Conservation (phyloP, 805 yeast genomes). For the Kurtzmaniella fragi region DNA sequence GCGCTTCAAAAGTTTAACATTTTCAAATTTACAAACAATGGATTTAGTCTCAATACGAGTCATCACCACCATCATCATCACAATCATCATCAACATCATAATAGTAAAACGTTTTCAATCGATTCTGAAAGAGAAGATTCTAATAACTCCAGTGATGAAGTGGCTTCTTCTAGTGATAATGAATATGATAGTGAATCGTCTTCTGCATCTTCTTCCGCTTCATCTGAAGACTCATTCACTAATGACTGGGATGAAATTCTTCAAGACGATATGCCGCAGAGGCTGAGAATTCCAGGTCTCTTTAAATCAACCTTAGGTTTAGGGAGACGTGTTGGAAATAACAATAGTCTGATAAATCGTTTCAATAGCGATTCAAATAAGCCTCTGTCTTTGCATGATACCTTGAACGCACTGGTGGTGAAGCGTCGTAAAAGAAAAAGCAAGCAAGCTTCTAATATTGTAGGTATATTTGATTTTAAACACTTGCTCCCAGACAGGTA, state of each 20-base stretch:
- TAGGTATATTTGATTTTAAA: slow-evolving; percentile 59
- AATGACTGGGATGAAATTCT: slow-evolving; percentile 67
- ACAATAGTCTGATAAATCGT: slow-evolving; percentile 16
- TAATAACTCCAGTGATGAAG: slow-evolving; percentile 10
- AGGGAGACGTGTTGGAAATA: neutral
- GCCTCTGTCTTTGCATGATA: slow-evolving; percentile 30
- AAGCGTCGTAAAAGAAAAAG: slow-evolving; percentile 11
- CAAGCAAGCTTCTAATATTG: slow-evolving; percentile 39
- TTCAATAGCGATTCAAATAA: slow-evolving; percentile 36
- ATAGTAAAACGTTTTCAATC: neutral
- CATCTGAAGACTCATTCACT: slow-evolving; percentile 55
- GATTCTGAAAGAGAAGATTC: slow-evolving; percentile 5
- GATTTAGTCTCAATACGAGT: slow-evolving; percentile 33
- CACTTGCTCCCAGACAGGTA: slow-evolving; percentile 71
- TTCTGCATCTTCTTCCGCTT: slow-evolving; percentile 10
- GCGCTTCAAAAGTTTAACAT: slow-evolving; percentile 45
- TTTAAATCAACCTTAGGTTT: slow-evolving; percentile 37
- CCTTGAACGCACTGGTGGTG: slow-evolving; percentile 8
- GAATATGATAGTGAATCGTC: neutral
- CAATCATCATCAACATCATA: slow-evolving; percentile 9
- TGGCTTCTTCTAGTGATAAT: slow-evolving; percentile 5
- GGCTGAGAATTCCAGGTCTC: slow-evolving; percentile 51
- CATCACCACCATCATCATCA: slow-evolving; percentile 9
- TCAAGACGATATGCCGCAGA: slow-evolving; percentile 48
- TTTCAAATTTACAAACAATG: slow-evolving; percentile 42